Evolutionary conservation across 768 basidiomycete genomes (phyloP), one percentile per base, ranked within the genome.

Genomic region (Auricularia cornea): DNA sequence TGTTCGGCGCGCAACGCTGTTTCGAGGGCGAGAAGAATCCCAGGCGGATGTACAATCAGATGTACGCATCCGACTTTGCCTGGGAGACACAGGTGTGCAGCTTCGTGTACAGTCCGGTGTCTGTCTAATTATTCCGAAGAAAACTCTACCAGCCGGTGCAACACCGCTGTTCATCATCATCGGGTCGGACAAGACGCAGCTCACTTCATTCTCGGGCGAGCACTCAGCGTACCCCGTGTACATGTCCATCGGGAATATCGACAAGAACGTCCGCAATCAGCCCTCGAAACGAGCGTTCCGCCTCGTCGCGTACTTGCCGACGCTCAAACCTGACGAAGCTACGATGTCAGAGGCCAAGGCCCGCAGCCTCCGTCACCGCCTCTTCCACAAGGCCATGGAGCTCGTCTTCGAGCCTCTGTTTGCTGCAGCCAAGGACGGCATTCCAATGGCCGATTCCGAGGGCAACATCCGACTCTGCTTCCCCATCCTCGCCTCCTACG

Each of bases 141-240:
- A 54, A 1, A 65, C 59, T 20, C 23, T 44, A 8, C 18, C 20
- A 1, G 16, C n/a, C 18, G 66, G 66, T 0, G 62, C 51, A 14
- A 30, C 62, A 2, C 16, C 51, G n/a, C 26, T 54, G 23, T 51
- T 44, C 12, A 29, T 31, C 3, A 62, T 62, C 29, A 10, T 62
- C 26, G 31, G 41, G 10, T 54, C 52, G 20, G 62, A 62, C 35
- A 62, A 62, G 38, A 62, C 62, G 12, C 62, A 62, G 18, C 62
- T 62, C 10, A 62, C 62, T 5, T 48, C 33, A n/a, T 62, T 62
- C 52, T 56, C 51, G 5, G 56, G 62, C 2, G 26, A 62, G 30
- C 79, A 81, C 62, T 48, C 44, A 31, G 62, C 44, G 3, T 82
- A 76, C 66, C 81, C 81, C 0, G 74, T 82, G 0, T 82, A 82